Base-by-base conservation (phyloP, 805 yeast species). In the Starmerella sirachaensis region DNA sequence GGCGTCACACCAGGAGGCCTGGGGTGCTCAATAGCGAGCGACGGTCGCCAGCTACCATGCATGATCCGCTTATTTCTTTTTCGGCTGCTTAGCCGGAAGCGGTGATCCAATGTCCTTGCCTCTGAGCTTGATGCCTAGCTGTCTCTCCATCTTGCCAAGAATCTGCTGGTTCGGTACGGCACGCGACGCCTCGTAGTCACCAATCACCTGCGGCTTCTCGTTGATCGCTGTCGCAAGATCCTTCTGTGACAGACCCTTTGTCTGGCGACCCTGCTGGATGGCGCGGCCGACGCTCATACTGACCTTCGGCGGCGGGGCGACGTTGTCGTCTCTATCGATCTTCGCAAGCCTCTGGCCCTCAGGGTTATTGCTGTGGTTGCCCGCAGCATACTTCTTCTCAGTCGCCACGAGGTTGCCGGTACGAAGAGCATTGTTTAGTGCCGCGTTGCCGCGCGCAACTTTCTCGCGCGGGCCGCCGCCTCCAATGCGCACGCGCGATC, bases 131-230 rank as follows among this genome's bases (percentile, higher is more conserved):
- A 91, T 79, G 50, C 97, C 97, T 53, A 91, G 69, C 29, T 79
- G 93, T 62, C 95, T 74, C 67, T 91, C 97, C 60, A 91, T 64
- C 67, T 91, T 91, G 38, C 79, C 86, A 54, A 91, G 70, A 37
- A 91, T 63, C 64, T 86, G 97, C 68, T 91, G 98, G 67, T 83
- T 86, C 41, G 98, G 98, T 49, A 80, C 74, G 31, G 94, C 98
- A 58, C 93, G 76, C 42, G 94, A 96, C 40, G 93, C 82, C 67
- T 91, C 98, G 62, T 91, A 91, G 57, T 91, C 98, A 62, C 84
- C 86, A 56, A 91, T 76, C 44, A 91, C 80, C 50, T 78, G 84
- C 45, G 96, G 95, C 68, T 91, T 91, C 66, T 91, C 98, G 60
- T 86, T 88, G 56, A 88, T 72, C 60, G 79, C 81, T 40, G 94